Conservation (phyloP, 768 basidiomycete species). For the Xerocomellus amylosporus region DNA sequence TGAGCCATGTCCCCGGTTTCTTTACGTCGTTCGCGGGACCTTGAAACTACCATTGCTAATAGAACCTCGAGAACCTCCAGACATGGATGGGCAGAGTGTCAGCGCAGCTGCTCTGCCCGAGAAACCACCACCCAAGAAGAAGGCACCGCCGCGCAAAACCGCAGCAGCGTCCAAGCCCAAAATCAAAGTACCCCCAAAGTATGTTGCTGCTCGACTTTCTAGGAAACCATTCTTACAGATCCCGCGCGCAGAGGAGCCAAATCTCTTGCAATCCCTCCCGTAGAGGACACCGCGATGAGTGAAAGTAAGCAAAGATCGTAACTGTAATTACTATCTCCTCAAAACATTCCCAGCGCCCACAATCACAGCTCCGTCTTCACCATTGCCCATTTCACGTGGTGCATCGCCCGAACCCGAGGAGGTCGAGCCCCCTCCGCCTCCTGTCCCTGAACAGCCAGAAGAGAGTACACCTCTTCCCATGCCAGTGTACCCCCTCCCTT, state of each 20-base stretch:
- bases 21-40: constrained; percentile 14
- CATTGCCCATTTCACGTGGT: constrained; percentile 39
- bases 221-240: not conserved
- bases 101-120: constrained; percentile 24
- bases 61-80: constrained; percentile 31
- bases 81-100: constrained; percentile 21
- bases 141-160: constrained; percentile 43
- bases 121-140: constrained; percentile 48
- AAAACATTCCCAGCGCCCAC: constrained; percentile 46
- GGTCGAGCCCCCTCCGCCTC: constrained; percentile 26
- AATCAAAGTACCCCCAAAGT: constrained; percentile 32
- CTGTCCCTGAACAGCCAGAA: constrained; percentile 33
- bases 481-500: constrained; percentile 74
- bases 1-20: constrained; percentile 33
- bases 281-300: constrained; percentile 54
- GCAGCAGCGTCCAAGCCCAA: constrained; percentile 36
- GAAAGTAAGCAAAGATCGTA: constrained; percentile 49
- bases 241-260: constrained; percentile 30
- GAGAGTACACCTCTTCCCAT: constrained; percentile 51
- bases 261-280: constrained; percentile 33
- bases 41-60: constrained; percentile 15
- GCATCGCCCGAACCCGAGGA: constrained; percentile 53
- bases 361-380: constrained; percentile 73
- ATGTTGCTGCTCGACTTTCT: constrained; percentile 4
- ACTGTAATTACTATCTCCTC: not conserved